These are phyloP conservation scores for Petunia secreta DNA, from an alignment of 257 asterid species.

Conservation along the genomic window DNA sequence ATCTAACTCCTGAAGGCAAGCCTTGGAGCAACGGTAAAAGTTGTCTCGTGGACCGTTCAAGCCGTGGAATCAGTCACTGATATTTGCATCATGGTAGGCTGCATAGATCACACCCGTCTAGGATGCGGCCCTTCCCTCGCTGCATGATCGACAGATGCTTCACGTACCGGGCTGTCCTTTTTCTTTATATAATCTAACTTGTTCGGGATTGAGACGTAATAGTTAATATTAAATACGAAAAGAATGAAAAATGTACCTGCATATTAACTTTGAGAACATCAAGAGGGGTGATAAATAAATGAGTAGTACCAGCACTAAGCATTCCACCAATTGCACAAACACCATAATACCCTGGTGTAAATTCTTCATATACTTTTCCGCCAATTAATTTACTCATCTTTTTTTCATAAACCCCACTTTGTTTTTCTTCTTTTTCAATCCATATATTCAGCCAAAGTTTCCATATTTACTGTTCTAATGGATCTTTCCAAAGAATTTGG, in stretches of 20 bases:
- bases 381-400: neutral
- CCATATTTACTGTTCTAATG: neutral
- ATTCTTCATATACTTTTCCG: constrained; percentile 33
- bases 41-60: no score
- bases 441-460: constrained; percentile 20
- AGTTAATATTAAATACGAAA: neutral
- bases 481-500: constrained; percentile 19
- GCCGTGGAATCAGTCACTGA: no score
- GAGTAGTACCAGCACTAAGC: constrained; percentile 54
- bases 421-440: constrained; percentile 24
- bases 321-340: constrained; percentile 48
- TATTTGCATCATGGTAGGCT: no score
- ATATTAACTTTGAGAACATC: constrained; percentile 57
- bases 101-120: no score
- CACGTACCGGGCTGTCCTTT: no score
- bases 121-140: no score
- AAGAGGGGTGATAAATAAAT: constrained; percentile 48
- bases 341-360: constrained; percentile 45
- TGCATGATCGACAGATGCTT: no score
- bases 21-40: no score
- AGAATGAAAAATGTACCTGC: constrained; percentile 38
- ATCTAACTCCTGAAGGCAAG: no score
- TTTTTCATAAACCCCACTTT: neutral
- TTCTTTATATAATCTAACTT: neutral
- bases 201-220: neutral